Base-by-base conservation (phyloP, 306 rosid genomes). In the Potentilla sterilis region DNA sequence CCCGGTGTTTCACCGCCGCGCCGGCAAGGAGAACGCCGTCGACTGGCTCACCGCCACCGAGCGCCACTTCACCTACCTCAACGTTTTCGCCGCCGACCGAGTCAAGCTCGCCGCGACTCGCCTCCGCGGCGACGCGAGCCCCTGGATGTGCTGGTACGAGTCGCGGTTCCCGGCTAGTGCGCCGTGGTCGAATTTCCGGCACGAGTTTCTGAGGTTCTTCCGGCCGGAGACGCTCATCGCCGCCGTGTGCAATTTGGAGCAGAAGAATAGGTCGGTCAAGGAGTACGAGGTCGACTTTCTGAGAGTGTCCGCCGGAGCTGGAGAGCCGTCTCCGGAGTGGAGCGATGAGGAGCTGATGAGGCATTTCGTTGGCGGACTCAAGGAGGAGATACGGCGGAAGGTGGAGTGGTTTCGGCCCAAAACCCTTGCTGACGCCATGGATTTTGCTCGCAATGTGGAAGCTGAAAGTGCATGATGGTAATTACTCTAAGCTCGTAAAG, bases 111-210 rank as follows among this genome's bases (percentile, higher is more conserved):
- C 63, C 15, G 35, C 63, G 11, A 57, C 34, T 57, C 63, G 63
- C 24, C 6, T 57, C 5, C 32, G 14, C 34, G 15, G 63, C 15
- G 63, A 57, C 34, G 34, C 63, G 63, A 57, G 63, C 34, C 14
- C 63, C 6, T 57, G 63, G 63, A 57, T 57, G 63, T 57, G 63
- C 63, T 57, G 63, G 63, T 57, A 57, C 63, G 63, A 57, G 63
- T 57, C 63, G 14, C 32, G 63, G 63, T 57, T 7, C 34, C 63
- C 63, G 6, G 2, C 15, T 34, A 21, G 15, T 1, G 13, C 28
- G 63, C 14, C 63, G 34, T 57, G 63, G 35, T 57, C 63, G 63
- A 21, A 3, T 21, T 57, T 57, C 35, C 32, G 63, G 15, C 15
- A 57, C 34, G 63, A 57, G 34, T 57, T 57, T 57, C 63, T 21